Base-by-base conservation (phyloP, 2,329 filamentous ascomycete species). In the Tolypocladium capitatum region DNA sequence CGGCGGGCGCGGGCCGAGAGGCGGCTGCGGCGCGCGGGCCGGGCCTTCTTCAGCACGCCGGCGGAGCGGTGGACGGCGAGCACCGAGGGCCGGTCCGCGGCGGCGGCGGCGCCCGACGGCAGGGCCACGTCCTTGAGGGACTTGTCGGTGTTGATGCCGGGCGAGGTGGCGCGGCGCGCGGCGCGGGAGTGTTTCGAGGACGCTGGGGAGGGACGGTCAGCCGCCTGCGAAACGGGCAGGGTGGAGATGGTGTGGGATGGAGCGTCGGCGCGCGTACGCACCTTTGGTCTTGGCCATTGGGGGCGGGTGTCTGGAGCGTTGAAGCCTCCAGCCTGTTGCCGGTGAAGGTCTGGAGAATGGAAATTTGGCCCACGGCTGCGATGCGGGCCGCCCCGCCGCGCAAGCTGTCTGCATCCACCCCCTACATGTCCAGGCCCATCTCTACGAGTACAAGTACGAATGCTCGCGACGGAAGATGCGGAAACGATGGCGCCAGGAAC, bases 171-270 rank as follows among this genome's bases (percentile, higher is more conserved):
- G 53, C 86, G 80, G 59, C 84, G 78, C 36, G 84, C 83, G 49
- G 83, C 84, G 54, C 86, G 83, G 46, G 86, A 90, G 68, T 83
- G 84, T 49, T 80, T 65, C 5, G 84, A 86, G 35, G 72, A 71
- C 47, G 69, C 81, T 85, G 59, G 18, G n/a, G 14, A 20, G 18
- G 8, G 27, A 20, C 34, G 41, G 11, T 31, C 6, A 44, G 35
- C 27, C 18, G 13, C 21, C 6, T 5, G 36, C 1, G 21, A 20
- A 11, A 6, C 5, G 16, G 10, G 30, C n/a, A 27, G 13, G 21
- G 30, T 4, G 7, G 34, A 31, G 24, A 5, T 3, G 24, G 31
- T 5, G 14, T 34, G n/a, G 28, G 16, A 28, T 28, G 2, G 33
- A 5, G 7, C 1, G 16, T 3, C 4, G n/a, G 24, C 9, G 38